Evolutionary conservation across 352 stramenopile genomes (phyloP).

Genomic region (Phytopythium aichiense): DNA sequence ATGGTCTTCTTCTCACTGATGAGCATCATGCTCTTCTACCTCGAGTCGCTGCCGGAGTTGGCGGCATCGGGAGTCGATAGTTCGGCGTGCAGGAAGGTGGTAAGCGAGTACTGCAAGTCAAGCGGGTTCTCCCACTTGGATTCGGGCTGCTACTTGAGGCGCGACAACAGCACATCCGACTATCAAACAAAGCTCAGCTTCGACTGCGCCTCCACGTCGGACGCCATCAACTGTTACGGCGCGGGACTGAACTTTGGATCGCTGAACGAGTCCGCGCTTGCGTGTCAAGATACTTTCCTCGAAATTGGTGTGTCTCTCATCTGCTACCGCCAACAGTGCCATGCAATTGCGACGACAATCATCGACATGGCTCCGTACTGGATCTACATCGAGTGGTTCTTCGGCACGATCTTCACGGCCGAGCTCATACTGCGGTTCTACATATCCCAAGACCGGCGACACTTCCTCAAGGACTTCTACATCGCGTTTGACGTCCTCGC

Average conservation of each 20-base stretch:
- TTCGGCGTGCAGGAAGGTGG: constrained; percentile 34
- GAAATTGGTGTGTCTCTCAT: constrained; percentile 22
- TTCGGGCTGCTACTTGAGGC: constrained; percentile 45
- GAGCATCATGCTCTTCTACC: constrained; percentile 70
- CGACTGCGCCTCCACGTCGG: constrained; percentile 15
- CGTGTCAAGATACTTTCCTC: constrained; percentile 35
- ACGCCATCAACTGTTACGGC: constrained; percentile 38
- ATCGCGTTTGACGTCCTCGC: constrained; percentile 65
- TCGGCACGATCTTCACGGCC: constrained; percentile 49
- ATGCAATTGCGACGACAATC: constrained; percentile 19
- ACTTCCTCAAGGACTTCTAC: constrained; percentile 53
- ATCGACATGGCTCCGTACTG: constrained; percentile 69
- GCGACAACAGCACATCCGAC: constrained; percentile 20
- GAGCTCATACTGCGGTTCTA: constrained; percentile 61
- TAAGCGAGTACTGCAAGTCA: constrained; percentile 46
- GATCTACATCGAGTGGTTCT: constrained; percentile 74
- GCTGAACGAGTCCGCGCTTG: constrained; percentile 13
- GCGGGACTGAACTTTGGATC: constrained; percentile 56
- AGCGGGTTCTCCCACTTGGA: constrained; percentile 21
- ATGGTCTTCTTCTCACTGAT: constrained; percentile 52
- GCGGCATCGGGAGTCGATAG: constrained; percentile 40
- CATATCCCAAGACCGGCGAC: constrained; percentile 24
- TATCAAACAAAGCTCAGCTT: constrained; percentile 41
- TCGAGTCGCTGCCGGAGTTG: constrained; percentile 65
- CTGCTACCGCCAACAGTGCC: constrained; percentile 52